Evolutionary conservation across 345 rosid genomes (phyloP), one percentile per base, ranked within the genome.

Genomic region (Eucalyptus grandis): DNA sequence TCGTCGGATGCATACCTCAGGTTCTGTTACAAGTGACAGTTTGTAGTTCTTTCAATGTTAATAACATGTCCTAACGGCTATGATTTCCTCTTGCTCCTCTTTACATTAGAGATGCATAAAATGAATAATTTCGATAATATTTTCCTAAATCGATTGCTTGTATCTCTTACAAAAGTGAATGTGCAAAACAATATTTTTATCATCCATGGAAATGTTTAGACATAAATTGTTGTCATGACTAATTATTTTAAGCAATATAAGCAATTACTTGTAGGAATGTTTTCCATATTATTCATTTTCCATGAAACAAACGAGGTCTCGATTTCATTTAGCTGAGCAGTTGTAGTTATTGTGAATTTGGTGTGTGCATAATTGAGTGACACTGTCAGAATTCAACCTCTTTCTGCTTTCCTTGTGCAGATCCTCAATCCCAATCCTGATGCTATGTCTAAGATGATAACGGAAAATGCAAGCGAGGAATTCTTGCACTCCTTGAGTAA

Each of bases 1-100:
- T 97, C 67, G 95, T 97, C 92, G 99, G 99, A 92, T 97, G 99
- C 95, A 97, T 97, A 88, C 99, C 99, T 89, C 99, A 97, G 99
- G 99, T 97, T 43, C 47, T 49, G 22, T 72, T 19, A 72, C 81
- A 69, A 34, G 60, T 19, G 81, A 27, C 87, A 49, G 62, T 49
- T 50, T n/a, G 40, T 86, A 54, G 51, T 86, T 86, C 87, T 49
- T 86, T 86, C 51, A 21, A 69, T 69, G 81, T 34, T 5, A 69
- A 69, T 34, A 34, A 9, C 44, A 69, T 34, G 81, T 34, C 43
- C 7, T 69, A 69, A 69, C 44, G 5, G 24, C 81, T 69, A 9
- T 69, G 7, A 37, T 72, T 72, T 72, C 27, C 46, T 34, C 26
- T 72, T 72, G 0, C 14, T 72, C 46, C 2, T 72, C 44, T 19